A percentile compares a stretch with the other conserved stretches of the same genome.
Conservation (phyloP, 108 stramenopile genomes). For the Nitzschia sp. region DNA sequence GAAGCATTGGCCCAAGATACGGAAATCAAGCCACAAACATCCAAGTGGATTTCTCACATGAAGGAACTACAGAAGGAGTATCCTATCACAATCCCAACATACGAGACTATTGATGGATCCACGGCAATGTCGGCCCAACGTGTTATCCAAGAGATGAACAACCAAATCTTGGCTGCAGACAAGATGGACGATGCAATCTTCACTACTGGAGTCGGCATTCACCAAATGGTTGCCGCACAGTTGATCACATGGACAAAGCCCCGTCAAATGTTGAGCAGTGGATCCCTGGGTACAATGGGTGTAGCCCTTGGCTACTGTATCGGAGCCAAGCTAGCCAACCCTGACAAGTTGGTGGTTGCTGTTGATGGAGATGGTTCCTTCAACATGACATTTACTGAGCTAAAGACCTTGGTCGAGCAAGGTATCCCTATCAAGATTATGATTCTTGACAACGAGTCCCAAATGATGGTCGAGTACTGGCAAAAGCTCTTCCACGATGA, state of each 20-base stretch:
- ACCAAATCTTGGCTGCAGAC: slow-evolving; percentile 67
- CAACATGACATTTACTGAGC: slow-evolving; percentile 92
- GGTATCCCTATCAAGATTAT: slow-evolving; percentile 86
- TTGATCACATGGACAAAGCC: slow-evolving; percentile 92
- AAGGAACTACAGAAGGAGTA: slow-evolving; percentile 61
- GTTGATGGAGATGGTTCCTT: slow-evolving; percentile 90
- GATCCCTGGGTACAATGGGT: slow-evolving; percentile 92
- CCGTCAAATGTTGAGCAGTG: slow-evolving; percentile 84
- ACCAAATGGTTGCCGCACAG: slow-evolving; percentile 94
- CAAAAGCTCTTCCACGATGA: slow-evolving; percentile 88
- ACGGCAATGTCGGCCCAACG: slow-evolving; percentile 76
- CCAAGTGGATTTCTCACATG: slow-evolving; percentile 71
- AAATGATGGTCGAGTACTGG: slow-evolving; percentile 96
- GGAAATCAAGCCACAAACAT: slow-evolving; percentile 43
- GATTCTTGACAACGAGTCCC: slow-evolving; percentile 88
- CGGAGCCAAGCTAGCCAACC: slow-evolving; percentile 88
- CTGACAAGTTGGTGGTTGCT: slow-evolving; percentile 71
- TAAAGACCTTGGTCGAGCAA: slow-evolving; percentile 86
- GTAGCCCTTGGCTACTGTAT: slow-evolving; percentile 82
- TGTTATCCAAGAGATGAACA: slow-evolving; percentile 72
- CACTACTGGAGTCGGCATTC: slow-evolving; percentile 87
- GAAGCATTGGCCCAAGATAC: slow-evolving; percentile 33
- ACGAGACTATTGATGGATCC: slow-evolving; percentile 45
- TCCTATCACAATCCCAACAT: slow-evolving; percentile 75
- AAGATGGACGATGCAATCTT: slow-evolving; percentile 79